These are phyloP conservation scores for Phytophthora chlamydospora DNA, from an alignment of 352 stramenopile genomes.

Conservation along the genomic window DNA sequence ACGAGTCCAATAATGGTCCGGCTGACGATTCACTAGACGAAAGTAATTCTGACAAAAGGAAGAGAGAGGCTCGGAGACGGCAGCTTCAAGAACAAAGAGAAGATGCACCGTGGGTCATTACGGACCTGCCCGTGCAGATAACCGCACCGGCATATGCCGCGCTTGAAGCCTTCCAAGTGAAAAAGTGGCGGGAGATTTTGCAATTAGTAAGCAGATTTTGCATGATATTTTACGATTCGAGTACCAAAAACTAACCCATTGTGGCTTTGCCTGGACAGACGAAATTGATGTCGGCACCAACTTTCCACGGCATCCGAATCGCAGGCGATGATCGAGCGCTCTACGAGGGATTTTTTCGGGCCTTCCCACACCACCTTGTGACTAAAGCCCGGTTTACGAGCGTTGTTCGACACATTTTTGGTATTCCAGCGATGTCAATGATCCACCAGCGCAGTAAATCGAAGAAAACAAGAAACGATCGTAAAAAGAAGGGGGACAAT, in stretches of 20 bases:
- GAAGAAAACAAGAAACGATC: constrained; percentile 4
- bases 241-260: constrained; percentile 8
- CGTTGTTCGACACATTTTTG: constrained; percentile 64
- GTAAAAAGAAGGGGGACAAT: constrained; percentile 2
- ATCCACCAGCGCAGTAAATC: constrained; percentile 28
- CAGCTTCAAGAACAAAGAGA: constrained; percentile 17
- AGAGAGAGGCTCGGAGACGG: constrained; percentile 7
- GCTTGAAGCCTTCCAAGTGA: constrained; percentile 64
- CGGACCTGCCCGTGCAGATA: constrained; percentile 21
- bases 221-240: not conserved
- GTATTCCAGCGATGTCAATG: constrained; percentile 32
- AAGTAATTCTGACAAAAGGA: constrained; percentile 2
- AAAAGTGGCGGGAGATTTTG: constrained; percentile 69
- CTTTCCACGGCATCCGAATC: constrained; percentile 56
- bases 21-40: constrained; percentile 8
- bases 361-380: constrained; percentile 71
- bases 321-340: constrained; percentile 65
- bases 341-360: constrained; percentile 74
- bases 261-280: constrained; percentile 22
- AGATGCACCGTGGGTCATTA: constrained; percentile 31
- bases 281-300: constrained; percentile 44
- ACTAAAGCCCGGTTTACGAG: constrained; percentile 72
- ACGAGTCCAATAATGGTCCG: constrained; percentile 5
- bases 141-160: constrained; percentile 40
- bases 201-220: constrained; percentile 41